Base-by-base conservation (phyloP, 768 basidiomycete genomes). In the Tricholoma sp. region DNA sequence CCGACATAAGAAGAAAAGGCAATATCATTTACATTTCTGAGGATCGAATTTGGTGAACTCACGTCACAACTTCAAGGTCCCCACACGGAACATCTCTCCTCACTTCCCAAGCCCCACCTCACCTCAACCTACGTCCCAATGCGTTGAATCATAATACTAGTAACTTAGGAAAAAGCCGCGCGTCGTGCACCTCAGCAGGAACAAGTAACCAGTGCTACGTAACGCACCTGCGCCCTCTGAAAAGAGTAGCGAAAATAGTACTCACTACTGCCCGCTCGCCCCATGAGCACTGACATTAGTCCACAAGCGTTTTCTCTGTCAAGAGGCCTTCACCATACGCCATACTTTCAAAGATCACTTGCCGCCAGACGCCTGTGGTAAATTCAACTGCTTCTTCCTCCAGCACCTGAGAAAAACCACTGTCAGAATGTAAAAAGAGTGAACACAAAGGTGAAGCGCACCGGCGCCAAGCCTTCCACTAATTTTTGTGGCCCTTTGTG, bases 291-390 rank as follows among this genome's bases (percentile, higher is more conserved):
- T 31, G 50, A 58, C 52, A 56, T 74, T 72, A 86, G 70, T 91
- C 89, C 65, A 92, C 86, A 74, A 89, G 78, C 83, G 90, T 83
- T 68, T 81, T 83, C 63, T 92, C 93, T 24, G 93, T 94, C 64
- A 89, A 84, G 58, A 96, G 77, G 39, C 93, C 93, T 70, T 94
- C 91, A 59, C 83, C 86, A 69, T 91, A 94, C 28, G 94, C 91
- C 83, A 92, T 89, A 65, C 92, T 94, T 77, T 98, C 94, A 68
- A 96, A 96, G 51, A 94, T 91, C 63, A 96, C 81, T 72, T 93
- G 90, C 54, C 92, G 84, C 94, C 94, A 98, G 49, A 97, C 78
- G 58, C 79, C 80, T 63, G 86, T 70, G n/a, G 83, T 77, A 56
- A 95, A 81, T 58, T 92, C 86, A 28, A 75, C 74, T 5, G 94